Evolutionary conservation across 2,329 filamentous ascomycete species (phyloP), one percentile per base, ranked within the genome.

Genomic region (Ceratocystis variospora): DNA sequence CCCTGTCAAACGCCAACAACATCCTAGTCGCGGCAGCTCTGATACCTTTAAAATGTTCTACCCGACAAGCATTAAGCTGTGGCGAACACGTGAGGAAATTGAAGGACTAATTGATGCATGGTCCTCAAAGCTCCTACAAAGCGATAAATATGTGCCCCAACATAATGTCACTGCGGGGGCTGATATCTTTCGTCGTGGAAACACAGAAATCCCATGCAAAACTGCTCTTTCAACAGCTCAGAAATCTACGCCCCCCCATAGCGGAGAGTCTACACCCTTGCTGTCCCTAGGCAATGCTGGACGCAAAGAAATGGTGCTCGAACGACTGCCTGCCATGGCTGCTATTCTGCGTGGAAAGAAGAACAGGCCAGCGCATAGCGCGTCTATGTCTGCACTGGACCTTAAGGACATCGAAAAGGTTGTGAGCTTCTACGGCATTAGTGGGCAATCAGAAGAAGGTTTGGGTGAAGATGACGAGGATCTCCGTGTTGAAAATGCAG

Each of bases 41-140:
- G 89, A 91, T 71, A 83, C 88, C 0, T 87, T 86, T 76, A 92
- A 89, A 72, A 96, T 99, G 89, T 95, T 92, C 70, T 99, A 94
- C 72, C 94, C 94, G 0, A 86, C 86, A 0, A 90, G 88, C 66
- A 77, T 96, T 53, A 90, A 90, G 71, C 75, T 96, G 10, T 96
- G 92, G 90, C 83, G 87, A 68, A 82, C 85, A 66, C 87, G 84
- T 69, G 92, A 97, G 73, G 92, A 96, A 73, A 80, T 93, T 5
- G 87, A 90, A 68, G 85, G 83, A 0, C 74, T 90, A 1, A 77
- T 96, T 0, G 87, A 90, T 67, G 72, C 87, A 66, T 89, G 88
- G 81, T 83, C 86, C 0, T 78, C 81, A 0, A 82, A 80, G 62
- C 76, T 86, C 22, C 80, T 87, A 45, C 81, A 80, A 65, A 82